These are phyloP conservation scores for Teratosphaeria epicoccoides DNA, from an alignment of 2,329 filamentous ascomycete genomes.

Conservation along the genomic window DNA sequence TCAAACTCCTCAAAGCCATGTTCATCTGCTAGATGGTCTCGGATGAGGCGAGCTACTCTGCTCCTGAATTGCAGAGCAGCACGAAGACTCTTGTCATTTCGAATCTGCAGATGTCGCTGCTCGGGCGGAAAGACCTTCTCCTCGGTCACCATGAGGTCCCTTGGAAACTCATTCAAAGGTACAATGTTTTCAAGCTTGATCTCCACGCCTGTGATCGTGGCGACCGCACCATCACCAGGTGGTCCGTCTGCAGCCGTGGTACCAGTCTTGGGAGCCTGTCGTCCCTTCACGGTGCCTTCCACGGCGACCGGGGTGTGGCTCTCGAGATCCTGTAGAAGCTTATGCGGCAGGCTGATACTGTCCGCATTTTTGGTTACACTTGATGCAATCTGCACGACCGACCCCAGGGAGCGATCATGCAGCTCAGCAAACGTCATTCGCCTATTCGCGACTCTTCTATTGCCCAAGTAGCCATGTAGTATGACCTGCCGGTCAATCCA, in stretches of 20 bases:
- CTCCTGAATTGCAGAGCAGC: conserved; percentile 62
- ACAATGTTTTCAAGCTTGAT: conserved; percentile 52
- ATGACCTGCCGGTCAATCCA: conserved; percentile 35
- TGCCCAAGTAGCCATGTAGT: conserved; percentile 62
- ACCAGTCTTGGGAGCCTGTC: conserved; percentile 26
- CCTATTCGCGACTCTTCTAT: conserved; percentile 55
- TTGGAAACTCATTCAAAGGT: conserved; percentile 62
- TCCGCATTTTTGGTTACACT: conserved; percentile 17
- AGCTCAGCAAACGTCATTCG: conserved; percentile 61
- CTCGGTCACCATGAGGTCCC: conserved; percentile 64
- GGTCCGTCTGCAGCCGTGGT: neutral
- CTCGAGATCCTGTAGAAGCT: conserved; percentile 13
- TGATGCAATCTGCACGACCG: conserved; percentile 30
- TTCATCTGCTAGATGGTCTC: conserved; percentile 41
- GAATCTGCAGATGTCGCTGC: conserved; percentile 73
- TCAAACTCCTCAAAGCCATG: conserved; percentile 68
- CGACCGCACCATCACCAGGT: neutral
- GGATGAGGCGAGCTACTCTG: conserved; percentile 44
- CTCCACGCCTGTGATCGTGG: conserved; percentile 36
- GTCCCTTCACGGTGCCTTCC: conserved; percentile 38
- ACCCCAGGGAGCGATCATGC: conserved; percentile 30
- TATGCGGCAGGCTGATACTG: conserved; percentile 17
- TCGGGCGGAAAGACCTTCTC: conserved; percentile 64
- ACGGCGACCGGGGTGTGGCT: conserved; percentile 45
- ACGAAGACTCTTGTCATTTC: conserved; percentile 58